These are phyloP conservation scores for Pogostemon cablin DNA, from an alignment of 257 asterid species.

Conservation along the genomic window DNA sequence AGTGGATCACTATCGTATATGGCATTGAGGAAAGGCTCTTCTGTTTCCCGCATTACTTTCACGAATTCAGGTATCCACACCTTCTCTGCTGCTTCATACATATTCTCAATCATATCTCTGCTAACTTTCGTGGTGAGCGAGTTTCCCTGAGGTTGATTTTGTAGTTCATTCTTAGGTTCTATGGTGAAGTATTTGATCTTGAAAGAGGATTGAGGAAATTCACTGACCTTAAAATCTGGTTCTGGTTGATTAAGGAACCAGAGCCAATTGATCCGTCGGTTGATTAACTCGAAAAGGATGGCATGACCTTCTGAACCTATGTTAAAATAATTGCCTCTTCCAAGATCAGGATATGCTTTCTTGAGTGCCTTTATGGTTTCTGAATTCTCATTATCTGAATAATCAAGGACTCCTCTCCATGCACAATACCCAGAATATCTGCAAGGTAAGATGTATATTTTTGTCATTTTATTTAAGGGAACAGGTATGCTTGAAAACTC, in stretches of 20 bases:
- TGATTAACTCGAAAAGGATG: conserved; percentile 59
- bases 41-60: conserved; percentile 58
- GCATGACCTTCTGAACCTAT: conserved; percentile 60
- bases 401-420: conserved; percentile 89
- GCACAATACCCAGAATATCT: conserved; percentile 90
- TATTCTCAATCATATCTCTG: conserved; percentile 47
- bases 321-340: conserved; percentile 67
- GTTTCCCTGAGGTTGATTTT: conserved; percentile 51
- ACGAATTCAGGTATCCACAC: conserved; percentile 72
- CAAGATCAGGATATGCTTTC: conserved; percentile 74
- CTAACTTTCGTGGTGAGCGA: conserved; percentile 73
- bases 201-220: not conserved
- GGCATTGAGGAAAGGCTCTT: conserved; percentile 68
- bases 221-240: conserved; percentile 61
- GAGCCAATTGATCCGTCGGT: conserved; percentile 74
- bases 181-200: not conserved
- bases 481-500: not conserved
- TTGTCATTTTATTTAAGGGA: not conserved
- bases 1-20: conserved; percentile 74
- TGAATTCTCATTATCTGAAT: conserved; percentile 44
- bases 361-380: conserved; percentile 59
- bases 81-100: conserved; percentile 64
- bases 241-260: conserved; percentile 84
- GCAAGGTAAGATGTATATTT: not conserved
- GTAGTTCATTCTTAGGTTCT: not conserved